Percentiles rank a stretch among this genome's conserved stretches.
Evolutionary conservation across 331 rosid genomes (phyloP).

Genomic region (Telfairia occidentalis): DNA sequence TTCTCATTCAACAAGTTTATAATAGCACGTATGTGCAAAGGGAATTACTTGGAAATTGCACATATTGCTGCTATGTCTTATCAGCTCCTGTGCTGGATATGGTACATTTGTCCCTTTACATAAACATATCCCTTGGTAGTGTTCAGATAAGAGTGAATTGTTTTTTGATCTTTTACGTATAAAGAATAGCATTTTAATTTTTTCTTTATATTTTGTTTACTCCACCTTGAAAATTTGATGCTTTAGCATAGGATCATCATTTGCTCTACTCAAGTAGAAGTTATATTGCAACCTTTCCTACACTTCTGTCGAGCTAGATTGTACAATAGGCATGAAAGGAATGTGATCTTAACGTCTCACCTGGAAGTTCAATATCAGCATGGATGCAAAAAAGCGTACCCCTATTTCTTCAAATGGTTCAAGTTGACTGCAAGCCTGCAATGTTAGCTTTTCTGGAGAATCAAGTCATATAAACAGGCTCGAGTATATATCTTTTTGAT

Average conservation of each 20-base stretch:
- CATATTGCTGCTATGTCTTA: slow-evolving; percentile 5
- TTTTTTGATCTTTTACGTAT: not conserved
- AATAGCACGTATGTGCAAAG: not conserved
- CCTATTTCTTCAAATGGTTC: not conserved
- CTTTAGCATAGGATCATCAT: not conserved
- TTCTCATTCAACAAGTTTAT: slow-evolving; percentile 8
- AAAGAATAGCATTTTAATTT: not conserved
- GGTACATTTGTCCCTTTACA: not conserved
- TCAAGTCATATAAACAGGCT: slow-evolving; percentile 58
- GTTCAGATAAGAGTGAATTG: not conserved
- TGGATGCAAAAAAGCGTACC: not conserved
- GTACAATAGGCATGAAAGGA: not conserved
- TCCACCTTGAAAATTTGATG: not conserved
- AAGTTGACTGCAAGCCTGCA: not conserved
- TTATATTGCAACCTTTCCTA: not conserved
- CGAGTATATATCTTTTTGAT: slow-evolving; percentile 49
- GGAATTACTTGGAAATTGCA: not conserved
- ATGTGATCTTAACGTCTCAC: not conserved
- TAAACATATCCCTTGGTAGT: not conserved
- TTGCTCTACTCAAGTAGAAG: not conserved
- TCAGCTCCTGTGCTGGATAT: not conserved
- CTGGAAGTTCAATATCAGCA: not conserved
- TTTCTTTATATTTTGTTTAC: not conserved
- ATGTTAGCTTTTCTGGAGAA: slow-evolving; percentile 12
- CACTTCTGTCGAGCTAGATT: not conserved